Conservation (phyloP, 148 eudicot genomes). For the Rhododendron griersonianum region DNA sequence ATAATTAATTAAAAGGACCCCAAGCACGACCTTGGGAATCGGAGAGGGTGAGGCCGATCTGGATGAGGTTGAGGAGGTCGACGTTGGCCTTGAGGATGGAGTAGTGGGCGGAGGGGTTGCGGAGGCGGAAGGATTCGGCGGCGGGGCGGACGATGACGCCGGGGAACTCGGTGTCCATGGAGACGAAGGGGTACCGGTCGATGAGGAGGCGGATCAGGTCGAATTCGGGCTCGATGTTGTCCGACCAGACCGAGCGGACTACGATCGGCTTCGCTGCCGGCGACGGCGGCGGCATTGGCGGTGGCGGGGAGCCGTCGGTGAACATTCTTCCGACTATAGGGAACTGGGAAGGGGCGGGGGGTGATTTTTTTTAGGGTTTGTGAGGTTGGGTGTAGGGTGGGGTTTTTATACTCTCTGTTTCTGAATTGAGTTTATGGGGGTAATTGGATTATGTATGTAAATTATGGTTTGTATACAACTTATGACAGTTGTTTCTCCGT, state of each 20-base stretch:
- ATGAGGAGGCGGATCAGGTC: conserved; percentile 20
- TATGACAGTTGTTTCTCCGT: neutral
- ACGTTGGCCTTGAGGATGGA: conserved; percentile 46
- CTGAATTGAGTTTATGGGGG: neutral
- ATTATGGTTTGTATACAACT: neutral
- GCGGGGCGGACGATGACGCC: conserved; percentile 23
- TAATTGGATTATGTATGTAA: neutral
- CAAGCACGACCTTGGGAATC: conserved; percentile 36
- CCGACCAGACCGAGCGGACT: conserved; percentile 44
- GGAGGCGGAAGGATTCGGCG: conserved; percentile 6
- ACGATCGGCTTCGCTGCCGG: neutral
- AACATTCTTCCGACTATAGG: neutral
- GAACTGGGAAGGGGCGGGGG: neutral
- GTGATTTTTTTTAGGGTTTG: neutral
- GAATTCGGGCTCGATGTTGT: conserved; percentile 41
- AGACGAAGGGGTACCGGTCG: conserved; percentile 30
- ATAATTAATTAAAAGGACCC: neutral
- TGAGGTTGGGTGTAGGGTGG: neutral
- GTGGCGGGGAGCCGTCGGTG: conserved; percentile 1
- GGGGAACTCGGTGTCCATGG: conserved; percentile 58
- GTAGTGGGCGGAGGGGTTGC: conserved; percentile 22
- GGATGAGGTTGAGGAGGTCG: conserved; percentile 50
- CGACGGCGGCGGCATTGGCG: neutral
- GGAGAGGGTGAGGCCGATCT: conserved; percentile 52
- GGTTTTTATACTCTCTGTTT: neutral